Evolutionary conservation across 805 yeast genomes (phyloP), one percentile per base, ranked within the genome.

Genomic region (Huiozyma sinensis): DNA sequence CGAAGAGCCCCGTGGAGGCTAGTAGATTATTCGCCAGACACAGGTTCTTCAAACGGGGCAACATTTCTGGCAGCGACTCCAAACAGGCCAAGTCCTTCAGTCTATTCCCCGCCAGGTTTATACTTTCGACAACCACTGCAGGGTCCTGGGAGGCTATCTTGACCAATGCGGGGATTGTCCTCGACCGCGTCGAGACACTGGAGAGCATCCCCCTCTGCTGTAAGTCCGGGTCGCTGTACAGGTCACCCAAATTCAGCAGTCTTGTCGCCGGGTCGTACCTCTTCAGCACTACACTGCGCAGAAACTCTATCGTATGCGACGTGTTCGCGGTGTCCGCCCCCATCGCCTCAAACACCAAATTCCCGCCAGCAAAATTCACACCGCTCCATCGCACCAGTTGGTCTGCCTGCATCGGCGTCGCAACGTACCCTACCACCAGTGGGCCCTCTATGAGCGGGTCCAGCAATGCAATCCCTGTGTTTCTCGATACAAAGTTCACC

Each of bases 81-180:
- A 89, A 68, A 11, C 72, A 64, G 33, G 69, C 56, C 34, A 85
- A 70, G 54, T 86, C 95, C 28, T 65, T 63, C 35, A 92, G 62
- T 44, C 72, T 71, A 60, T 92, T 83, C 44, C 69, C 69, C 17
- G 89, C 75, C 33, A 87, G 61, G 60, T 81, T 83, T 6, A 89
- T 76, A 45, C 87, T 80, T 30, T 79, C 81, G 4, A 88, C 81
- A 6, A 58, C 58, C 27, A 65, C 54, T 28, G 56, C 54, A 1
- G 61, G 60, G 29, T 75, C 77, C 43, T 76, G 75, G 4, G 68
- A 64, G 1, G 95, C 95, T 7, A 90, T 64, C 58, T 82, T 84
- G 83, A 90, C 77, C 50, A 92, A 65, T 0, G 97, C 97, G 8
- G 87, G 83, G 61, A 90, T 87, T 73, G 88, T 81, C 62, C 90